These are phyloP conservation scores for Lichenothelia convexa DNA, from an alignment of 495 filamentous ascomycete genomes.

Conservation along the genomic window DNA sequence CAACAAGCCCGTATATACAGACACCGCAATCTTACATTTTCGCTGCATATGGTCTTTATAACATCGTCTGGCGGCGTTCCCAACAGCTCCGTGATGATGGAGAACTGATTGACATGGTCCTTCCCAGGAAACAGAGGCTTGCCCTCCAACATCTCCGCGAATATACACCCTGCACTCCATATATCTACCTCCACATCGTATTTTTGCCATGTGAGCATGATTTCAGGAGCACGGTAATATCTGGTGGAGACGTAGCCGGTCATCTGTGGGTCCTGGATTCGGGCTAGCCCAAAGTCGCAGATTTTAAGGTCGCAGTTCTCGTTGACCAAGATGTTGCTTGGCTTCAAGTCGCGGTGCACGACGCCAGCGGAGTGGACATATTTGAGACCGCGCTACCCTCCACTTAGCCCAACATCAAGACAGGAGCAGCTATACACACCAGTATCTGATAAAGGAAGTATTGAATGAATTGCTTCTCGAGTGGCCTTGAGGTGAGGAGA, in stretches of 20 bases:
- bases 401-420: conserved; percentile 5
- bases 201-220: conserved; percentile 99
- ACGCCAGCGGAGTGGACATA: conserved; percentile 98
- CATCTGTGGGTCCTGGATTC: conserved; percentile 99
- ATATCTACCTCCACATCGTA: conserved; percentile 99
- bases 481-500: conserved; percentile 79
- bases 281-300: conserved; percentile 93
- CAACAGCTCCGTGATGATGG: conserved; percentile 94
- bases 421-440: conserved; percentile 30
- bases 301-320: conserved; percentile 99
- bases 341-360: conserved; percentile 93
- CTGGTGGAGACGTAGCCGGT: conserved; percentile 96
- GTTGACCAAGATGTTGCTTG: conserved; percentile 96
- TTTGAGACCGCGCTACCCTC: conserved; percentile 72
- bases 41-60: conserved; percentile 93
- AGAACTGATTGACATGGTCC: conserved; percentile 98
- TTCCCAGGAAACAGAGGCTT: conserved; percentile 98
- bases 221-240: conserved; percentile 96
- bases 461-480: conserved; percentile 99
- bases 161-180: conserved; percentile 98
- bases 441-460: conserved; percentile 99
- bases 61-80: conserved; percentile 98
- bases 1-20: too few species aligned
- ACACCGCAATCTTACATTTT: conserved; percentile 51
- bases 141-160: conserved; percentile 97